A percentile compares a stretch with the other conserved stretches of the same genome.
These are phyloP conservation scores for Mimosa bimucronata DNA, from an alignment of 306 rosid species.

Conservation along the genomic window DNA sequence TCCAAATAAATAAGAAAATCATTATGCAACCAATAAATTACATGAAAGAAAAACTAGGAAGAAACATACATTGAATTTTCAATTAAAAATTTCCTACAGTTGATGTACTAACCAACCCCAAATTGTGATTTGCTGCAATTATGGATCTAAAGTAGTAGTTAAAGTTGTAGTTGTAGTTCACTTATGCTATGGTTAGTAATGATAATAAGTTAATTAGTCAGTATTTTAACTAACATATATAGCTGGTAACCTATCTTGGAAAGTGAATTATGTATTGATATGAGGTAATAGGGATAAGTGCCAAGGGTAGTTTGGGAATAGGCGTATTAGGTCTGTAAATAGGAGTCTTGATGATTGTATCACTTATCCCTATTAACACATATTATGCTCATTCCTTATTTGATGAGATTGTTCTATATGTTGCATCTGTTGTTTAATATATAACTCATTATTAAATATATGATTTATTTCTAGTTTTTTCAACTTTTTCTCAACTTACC, in stretches of 20 bases:
- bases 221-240: not conserved
- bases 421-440: too few relatives aligned
- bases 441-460: too few relatives aligned
- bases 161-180: not conserved
- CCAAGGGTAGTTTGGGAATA: too few relatives aligned
- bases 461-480: too few relatives aligned
- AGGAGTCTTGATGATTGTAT: too few relatives aligned
- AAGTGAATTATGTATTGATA: too few relatives aligned
- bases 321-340: too few relatives aligned
- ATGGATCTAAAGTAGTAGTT: not conserved
- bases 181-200: not conserved
- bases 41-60: not conserved
- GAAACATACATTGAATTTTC: not conserved
- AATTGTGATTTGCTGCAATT: not conserved
- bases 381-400: too few relatives aligned
- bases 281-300: too few relatives aligned
- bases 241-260: not conserved
- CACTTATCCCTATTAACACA: too few relatives aligned
- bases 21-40: slow-evolving; percentile 21
- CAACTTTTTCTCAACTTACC: too few relatives aligned
- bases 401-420: not conserved
- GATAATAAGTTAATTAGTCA: not conserved
- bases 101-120: not conserved
- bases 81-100: not conserved
- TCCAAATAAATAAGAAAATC: slow-evolving; percentile 36